Evolutionary conservation across 2,329 filamentous ascomycete species (phyloP), one percentile per base, ranked within the genome.

Genomic region (Scedosporium aurantiacum): DNA sequence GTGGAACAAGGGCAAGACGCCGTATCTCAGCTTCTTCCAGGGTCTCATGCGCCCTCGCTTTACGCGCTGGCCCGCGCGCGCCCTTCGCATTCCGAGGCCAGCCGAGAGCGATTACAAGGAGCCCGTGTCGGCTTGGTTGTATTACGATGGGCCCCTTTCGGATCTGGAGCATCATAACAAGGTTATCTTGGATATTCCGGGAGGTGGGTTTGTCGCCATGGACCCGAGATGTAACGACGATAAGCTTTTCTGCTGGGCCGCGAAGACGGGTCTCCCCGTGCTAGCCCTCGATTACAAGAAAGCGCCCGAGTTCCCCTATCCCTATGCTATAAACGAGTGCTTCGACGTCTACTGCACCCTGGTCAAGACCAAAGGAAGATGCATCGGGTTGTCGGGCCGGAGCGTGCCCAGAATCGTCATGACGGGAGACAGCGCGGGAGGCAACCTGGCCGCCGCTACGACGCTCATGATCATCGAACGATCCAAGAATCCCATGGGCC

Each of bases 201-300:
- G 94, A 1, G 94, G 94, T 37, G 94, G 94, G 0, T 99, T 95
- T 66, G 92, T 99, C 12, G 92, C 94, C 18, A 99, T 99, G 94
- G 86, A 90, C 63, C 94, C 94, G n/a, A 80, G 94, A 56, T 90
- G 88, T 68, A 91, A 95, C 68, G 94, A 99, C 70, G 94, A 99
- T 73, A 96, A 95, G 73, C 79, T 99, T 18, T 84, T 96, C 67
- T 86, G 89, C 1, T 99, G 94, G 94, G 91, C 94, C 0, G 89
- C 88, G 16, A 92, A 89, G 72, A 90, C 90, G 0, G 90, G 91
- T 0, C 72, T 96, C n/a, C 93, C 94, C 0, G 82, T 99, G 5
- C 75, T 99, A 61, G 96, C 93, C 67, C 74, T 99, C 63, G 91
- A 99, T 70, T 99, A 99, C 74, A 73, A 70, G 61, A 81, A 79